Conservation (phyloP, 75 land plant species). For the Adiantum capillusveneris region DNA sequence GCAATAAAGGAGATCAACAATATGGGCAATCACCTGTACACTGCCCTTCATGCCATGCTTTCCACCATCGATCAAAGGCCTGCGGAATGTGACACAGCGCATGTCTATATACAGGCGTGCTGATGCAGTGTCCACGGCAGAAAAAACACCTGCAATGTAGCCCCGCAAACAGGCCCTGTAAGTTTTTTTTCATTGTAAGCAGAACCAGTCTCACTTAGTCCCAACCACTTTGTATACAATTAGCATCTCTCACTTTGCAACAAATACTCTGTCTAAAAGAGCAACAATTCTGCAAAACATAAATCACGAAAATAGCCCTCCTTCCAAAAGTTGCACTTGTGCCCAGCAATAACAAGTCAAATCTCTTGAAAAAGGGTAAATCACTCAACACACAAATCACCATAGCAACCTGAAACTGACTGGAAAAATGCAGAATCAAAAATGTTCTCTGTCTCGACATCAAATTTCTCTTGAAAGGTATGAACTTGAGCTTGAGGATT, state of each 20-base stretch:
- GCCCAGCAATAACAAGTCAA: too few relatives aligned
- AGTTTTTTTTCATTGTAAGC: too few relatives aligned
- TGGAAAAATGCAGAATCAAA: constrained; percentile 49
- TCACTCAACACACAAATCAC: too few relatives aligned
- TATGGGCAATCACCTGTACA: constrained; percentile 33
- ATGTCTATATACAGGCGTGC: constrained; percentile 42
- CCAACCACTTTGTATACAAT: too few relatives aligned
- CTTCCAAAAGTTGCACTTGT: too few relatives aligned
- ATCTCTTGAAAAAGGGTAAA: too few relatives aligned
- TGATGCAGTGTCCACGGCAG: constrained; percentile 44
- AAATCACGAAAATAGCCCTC: too few relatives aligned
- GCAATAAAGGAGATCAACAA: not conserved
- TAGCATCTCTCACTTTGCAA: too few relatives aligned
- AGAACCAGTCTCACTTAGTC: too few relatives aligned
- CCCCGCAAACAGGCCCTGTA: too few relatives aligned
- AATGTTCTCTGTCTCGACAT: constrained; percentile 30
- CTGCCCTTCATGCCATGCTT: constrained; percentile 55
- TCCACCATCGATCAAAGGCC: constrained; percentile 54
- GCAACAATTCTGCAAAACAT: too few relatives aligned
- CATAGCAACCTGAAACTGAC: constrained; percentile 27
- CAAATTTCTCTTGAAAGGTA: constrained; percentile 44
- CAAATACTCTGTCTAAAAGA: too few relatives aligned
- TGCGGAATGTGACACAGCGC: constrained; percentile 41
- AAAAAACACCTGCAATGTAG: constrained; percentile 36
- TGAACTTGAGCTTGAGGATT: constrained; percentile 46